A percentile compares a stretch with the other conserved stretches of the same genome.
These are phyloP conservation scores for thale cress (Arabidopsis thaliana) DNA, from an alignment of 345 rosid species.

Conservation along the genomic window DNA sequence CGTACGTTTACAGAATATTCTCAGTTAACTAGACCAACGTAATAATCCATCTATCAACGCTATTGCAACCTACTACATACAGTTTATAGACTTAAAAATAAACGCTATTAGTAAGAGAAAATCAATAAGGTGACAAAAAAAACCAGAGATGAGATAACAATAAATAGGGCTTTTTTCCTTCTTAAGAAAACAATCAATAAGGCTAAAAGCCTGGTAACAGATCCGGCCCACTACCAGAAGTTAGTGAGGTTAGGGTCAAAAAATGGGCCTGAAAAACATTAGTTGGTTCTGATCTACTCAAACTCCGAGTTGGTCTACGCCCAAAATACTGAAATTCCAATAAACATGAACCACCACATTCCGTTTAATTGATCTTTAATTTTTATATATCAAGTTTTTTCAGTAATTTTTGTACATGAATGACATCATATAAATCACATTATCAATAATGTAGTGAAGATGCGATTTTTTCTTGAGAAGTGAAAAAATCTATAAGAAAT, in stretches of 20 bases:
- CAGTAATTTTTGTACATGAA: too few relatives aligned
- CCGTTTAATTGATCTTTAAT: neutral
- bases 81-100: neutral
- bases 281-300: neutral
- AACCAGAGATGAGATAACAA: too few relatives aligned
- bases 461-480: too few relatives aligned
- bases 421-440: too few relatives aligned
- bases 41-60: neutral
- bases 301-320: neutral
- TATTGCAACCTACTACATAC: constrained; percentile 11
- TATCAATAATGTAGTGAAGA: too few relatives aligned
- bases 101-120: neutral
- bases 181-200: too few relatives aligned
- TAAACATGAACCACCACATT: neutral
- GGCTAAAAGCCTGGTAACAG: constrained; percentile 6
- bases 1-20: constrained; percentile 20
- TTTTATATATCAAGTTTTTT: too few relatives aligned
- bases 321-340: neutral
- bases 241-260: neutral
- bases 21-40: neutral
- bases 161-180: too few relatives aligned
- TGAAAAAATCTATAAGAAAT: too few relatives aligned
- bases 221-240: constrained; percentile 9
- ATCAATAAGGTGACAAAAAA: too few relatives aligned
- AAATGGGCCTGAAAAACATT: constrained; percentile 3